phyloP scores from a whole-genome alignment of 2,329 filamentous ascomycete species.

The Simplicillium sp. region DNA sequence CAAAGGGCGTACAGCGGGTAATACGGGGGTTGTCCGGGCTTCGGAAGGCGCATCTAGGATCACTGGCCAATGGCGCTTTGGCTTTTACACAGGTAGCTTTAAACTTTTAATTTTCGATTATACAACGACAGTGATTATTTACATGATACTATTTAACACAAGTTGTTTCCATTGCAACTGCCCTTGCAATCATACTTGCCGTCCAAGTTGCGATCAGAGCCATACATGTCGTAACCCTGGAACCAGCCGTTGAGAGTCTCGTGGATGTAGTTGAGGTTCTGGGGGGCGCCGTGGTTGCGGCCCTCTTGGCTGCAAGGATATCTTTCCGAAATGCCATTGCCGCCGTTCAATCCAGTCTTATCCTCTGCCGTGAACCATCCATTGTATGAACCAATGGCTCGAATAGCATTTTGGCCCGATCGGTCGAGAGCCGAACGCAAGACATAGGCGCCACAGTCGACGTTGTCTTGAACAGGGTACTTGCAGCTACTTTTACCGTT shows the following conservation, averaged over 20 bases:
- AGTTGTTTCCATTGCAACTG: constrained; percentile 1
- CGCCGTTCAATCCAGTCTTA: constrained; percentile 15
- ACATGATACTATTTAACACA: not conserved
- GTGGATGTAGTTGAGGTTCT: constrained; percentile 24
- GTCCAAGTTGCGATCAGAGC: constrained; percentile 11
- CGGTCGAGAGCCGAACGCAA: constrained; percentile 14
- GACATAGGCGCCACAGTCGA: constrained; percentile 20
- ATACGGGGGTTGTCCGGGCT: too few relatives aligned
- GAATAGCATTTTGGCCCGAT: constrained; percentile 18
- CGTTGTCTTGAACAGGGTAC: constrained; percentile 21
- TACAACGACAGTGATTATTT: too few relatives aligned
- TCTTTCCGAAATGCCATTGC: constrained; percentile 16
- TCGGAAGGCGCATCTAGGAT: too few relatives aligned
- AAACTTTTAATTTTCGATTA: too few relatives aligned
- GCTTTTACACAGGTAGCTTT: too few relatives aligned
- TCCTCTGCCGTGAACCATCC: constrained; percentile 21
- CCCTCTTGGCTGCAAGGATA: constrained; percentile 12
- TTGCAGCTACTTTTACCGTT: constrained; percentile 18
- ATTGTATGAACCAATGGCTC: constrained; percentile 22
- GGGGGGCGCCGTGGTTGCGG: constrained; percentile 16
- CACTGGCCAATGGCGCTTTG: too few relatives aligned
- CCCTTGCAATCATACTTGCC: constrained; percentile 9
- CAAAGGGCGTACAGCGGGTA: too few relatives aligned
- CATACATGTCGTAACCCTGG: constrained; percentile 20
- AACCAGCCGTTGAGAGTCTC: constrained; percentile 25